Conservation (phyloP, 495 filamentous ascomycete species). For the Podospora bellae-mahoneyi region DNA sequence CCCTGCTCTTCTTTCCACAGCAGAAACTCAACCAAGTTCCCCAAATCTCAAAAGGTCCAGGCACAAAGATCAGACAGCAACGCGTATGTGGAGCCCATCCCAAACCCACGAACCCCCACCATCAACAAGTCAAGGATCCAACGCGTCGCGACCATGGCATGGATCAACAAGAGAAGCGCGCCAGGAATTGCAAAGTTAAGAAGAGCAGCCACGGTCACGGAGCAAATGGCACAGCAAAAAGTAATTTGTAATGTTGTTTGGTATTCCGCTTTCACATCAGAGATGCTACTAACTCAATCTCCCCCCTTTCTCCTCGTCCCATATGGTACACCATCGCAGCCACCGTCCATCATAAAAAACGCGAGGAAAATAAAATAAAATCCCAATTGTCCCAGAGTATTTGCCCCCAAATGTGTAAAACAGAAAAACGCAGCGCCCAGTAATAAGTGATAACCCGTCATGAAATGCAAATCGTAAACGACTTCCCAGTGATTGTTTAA, state of each 20-base stretch:
- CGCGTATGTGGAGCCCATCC: neutral
- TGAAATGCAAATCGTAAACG: constrained; percentile 5
- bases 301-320: neutral
- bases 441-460: neutral
- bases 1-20: no score
- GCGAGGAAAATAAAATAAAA: neutral
- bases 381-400: neutral
- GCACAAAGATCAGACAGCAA: neutral
- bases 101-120: neutral
- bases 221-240: neutral
- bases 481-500: constrained; percentile 45
- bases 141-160: neutral
- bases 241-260: neutral
- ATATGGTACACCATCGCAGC: neutral
- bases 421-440: neutral
- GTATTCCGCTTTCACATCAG: neutral
- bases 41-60: no score
- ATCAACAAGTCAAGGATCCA: neutral
- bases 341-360: neutral
- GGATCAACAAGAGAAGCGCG: neutral
- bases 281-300: neutral
- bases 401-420: constrained; percentile 2
- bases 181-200: neutral
- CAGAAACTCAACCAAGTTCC: no score
- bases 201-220: neutral